Conservation (phyloP, 345 rosid species). For the Gossypium raimondii region DNA sequence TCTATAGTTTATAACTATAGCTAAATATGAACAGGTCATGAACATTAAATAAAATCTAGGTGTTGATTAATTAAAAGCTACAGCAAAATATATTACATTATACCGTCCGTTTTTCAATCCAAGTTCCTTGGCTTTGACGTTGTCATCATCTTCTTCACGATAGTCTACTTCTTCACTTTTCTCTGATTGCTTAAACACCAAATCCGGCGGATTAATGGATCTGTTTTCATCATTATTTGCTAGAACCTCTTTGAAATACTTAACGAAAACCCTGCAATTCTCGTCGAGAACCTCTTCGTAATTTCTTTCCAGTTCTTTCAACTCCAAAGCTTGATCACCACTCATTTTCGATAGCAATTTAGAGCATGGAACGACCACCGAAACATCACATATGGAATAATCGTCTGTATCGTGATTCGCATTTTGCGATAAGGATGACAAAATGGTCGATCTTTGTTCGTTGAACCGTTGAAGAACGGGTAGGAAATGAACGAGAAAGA, state of each 20-base stretch:
- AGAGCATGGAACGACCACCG: slow-evolving; percentile 32
- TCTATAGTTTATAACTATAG: background rate
- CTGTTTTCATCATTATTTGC: slow-evolving; percentile 21
- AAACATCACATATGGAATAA: slow-evolving; percentile 24
- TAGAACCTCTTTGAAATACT: slow-evolving; percentile 40
- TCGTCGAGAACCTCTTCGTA: slow-evolving; percentile 49
- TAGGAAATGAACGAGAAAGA: slow-evolving; percentile 47
- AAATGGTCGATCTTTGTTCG: slow-evolving; percentile 34
- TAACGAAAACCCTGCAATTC: slow-evolving; percentile 47
- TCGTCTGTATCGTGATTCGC: slow-evolving; percentile 20
- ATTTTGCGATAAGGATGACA: slow-evolving; percentile 21
- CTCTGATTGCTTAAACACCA: slow-evolving; percentile 23
- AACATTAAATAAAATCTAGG: background rate
- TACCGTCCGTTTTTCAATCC: slow-evolving; percentile 41
- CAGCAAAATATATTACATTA: slow-evolving; percentile 38
- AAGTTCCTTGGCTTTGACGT: slow-evolving; percentile 22
- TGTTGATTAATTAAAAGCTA: background rate
- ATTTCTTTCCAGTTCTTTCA: slow-evolving; percentile 44
- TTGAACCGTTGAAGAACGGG: slow-evolving; percentile 47
- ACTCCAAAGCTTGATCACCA: slow-evolving; percentile 41
- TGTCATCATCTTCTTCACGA: slow-evolving; percentile 14
- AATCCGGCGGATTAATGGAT: slow-evolving; percentile 28
- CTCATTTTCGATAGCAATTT: slow-evolving; percentile 52
- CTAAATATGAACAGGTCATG: background rate
- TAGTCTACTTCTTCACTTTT: slow-evolving; percentile 11